Base-by-base conservation (phyloP, 371 early-diverging fungal genomes). In the Mucor circinelloides region DNA sequence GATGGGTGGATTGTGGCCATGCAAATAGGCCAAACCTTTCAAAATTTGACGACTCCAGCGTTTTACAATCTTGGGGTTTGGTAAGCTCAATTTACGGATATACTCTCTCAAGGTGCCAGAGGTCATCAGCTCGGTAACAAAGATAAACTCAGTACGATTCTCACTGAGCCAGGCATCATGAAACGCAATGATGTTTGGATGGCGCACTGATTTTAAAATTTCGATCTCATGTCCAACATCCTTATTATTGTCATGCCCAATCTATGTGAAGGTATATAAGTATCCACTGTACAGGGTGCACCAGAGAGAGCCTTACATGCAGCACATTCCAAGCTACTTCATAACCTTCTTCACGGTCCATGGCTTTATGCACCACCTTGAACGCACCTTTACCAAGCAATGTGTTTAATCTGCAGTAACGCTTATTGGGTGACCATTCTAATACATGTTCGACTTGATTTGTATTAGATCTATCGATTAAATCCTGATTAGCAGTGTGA, bases 111-210 rank as follows among this genome's bases (percentile, higher is more conserved):
- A 72, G 25, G 94, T 95, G 27, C 97, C 97, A 9, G 93, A 91
- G 2, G 94, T 94, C 96, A 97, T 97, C 58, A 96, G 82, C 78
- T 97, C 97, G 13, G 97, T 96, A 61, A 97, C 93, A 81, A 96
- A 96, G 60, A 88, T 85, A 61, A 92, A 89, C 68, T 91, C 89
- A n/a, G 82, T 85, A 58, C 89, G 79, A 71, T 83, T 82, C 70
- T 86, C 89, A 59, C 60, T 66, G 21, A 66, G 52, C 94, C 94
- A 94, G 63, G 87, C 89, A 71, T 94, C 92, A 72, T 89, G 89
- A 68, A 94, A 89, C 69, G 87, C 87, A 76, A 97, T 94, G 71
- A 97, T 94, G 71, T 94, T 93, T 25, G 91, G 91, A 73, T 94
- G 94, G 34, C 92, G 86, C 21, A 97, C 87, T 25, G 81, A 82